A percentile compares a stretch with the other conserved stretches of the same genome.
These are phyloP conservation scores for Peltaster fructicola DNA, from an alignment of 2,329 filamentous ascomycete species.

Conservation along the genomic window DNA sequence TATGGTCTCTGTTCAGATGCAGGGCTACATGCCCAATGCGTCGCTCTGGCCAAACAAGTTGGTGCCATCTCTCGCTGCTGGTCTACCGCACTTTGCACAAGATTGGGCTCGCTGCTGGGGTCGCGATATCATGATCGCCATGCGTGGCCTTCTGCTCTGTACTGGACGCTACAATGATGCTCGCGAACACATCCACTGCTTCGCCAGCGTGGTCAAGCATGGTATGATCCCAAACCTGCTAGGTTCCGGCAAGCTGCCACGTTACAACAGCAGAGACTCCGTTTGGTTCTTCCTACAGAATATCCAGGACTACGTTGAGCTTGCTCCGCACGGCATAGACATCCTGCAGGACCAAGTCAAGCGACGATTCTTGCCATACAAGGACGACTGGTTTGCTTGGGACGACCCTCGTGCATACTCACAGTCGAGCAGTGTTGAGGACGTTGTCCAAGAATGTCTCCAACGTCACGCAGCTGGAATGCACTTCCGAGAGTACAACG, in stretches of 20 bases:
- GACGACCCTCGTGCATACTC: slow-evolving; percentile 78
- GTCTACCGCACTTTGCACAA: slow-evolving; percentile 81
- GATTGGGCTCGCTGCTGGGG: slow-evolving; percentile 97
- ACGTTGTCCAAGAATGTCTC: slow-evolving; percentile 82
- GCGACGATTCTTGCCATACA: slow-evolving; percentile 80
- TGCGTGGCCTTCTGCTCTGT: slow-evolving; percentile 77
- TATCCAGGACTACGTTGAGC: slow-evolving; percentile 78
- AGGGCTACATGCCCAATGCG: slow-evolving; percentile 72
- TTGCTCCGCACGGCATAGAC: slow-evolving; percentile 57
- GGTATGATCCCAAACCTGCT: slow-evolving; percentile 96
- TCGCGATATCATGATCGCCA: slow-evolving; percentile 88
- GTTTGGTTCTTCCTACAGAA: slow-evolving; percentile 96
- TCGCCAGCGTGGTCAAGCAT: slow-evolving; percentile 91
- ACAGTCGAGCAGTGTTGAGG: slow-evolving; percentile 61
- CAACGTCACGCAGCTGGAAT: slow-evolving; percentile 83
- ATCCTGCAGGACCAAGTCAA: slow-evolving; percentile 62
- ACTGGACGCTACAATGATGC: slow-evolving; percentile 80
- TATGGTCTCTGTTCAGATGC: slow-evolving; percentile 83
- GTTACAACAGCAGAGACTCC: slow-evolving; percentile 92
- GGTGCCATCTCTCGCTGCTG: slow-evolving; percentile 78
- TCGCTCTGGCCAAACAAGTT: slow-evolving; percentile 74
- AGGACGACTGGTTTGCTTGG: slow-evolving; percentile 81
- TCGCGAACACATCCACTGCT: slow-evolving; percentile 83
- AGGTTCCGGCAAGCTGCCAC: slow-evolving; percentile 64
- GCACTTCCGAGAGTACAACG: slow-evolving; percentile 87